phyloP scores from a whole-genome alignment of 2,329 filamentous ascomycete genomes.

The Trematosphaeria pertusa region DNA sequence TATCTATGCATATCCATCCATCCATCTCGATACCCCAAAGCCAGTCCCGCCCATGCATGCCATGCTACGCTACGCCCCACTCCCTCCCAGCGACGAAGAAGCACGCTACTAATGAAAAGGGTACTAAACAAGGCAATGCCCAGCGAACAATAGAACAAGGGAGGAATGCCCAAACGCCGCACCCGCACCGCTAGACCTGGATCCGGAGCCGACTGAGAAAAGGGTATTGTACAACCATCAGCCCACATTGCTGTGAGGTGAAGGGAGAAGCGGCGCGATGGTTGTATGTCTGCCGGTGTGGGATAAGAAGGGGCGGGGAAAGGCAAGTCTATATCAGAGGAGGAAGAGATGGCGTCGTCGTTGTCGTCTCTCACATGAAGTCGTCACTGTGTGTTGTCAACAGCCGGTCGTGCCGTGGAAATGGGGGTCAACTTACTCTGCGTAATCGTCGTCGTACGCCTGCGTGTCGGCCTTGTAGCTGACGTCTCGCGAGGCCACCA shows the following conservation, averaged over 20 bases:
- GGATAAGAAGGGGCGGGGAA: slow-evolving; percentile 13
- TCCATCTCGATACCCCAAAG: too few species aligned
- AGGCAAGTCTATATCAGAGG: too few species aligned
- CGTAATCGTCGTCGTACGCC: slow-evolving; percentile 83
- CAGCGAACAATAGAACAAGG: neutral
- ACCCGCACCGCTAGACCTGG: slow-evolving; percentile 6
- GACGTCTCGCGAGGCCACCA: slow-evolving; percentile 71
- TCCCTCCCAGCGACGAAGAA: too few species aligned
- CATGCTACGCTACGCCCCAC: too few species aligned
- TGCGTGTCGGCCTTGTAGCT: slow-evolving; percentile 70
- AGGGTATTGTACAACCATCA: slow-evolving; percentile 6
- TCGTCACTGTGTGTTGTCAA: slow-evolving; percentile 44
- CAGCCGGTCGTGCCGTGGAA: neutral
- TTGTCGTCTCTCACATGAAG: slow-evolving; percentile 43
- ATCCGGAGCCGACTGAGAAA: neutral
- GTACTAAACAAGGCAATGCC: slow-evolving; percentile 10
- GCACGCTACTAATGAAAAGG: too few species aligned
- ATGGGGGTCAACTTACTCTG: slow-evolving; percentile 70
- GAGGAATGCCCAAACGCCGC: slow-evolving; percentile 11
- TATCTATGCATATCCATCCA: slow-evolving; percentile 2
- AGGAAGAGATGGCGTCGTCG: too few species aligned
- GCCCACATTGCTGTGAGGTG: neutral
- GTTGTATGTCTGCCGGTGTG: slow-evolving; percentile 11
- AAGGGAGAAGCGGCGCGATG: slow-evolving; percentile 14
- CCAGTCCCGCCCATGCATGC: neutral